A percentile compares a stretch with the other conserved stretches of the same genome.
Evolutionary conservation across 345 rosid genomes (phyloP).

Genomic region (Psidium guajava): DNA sequence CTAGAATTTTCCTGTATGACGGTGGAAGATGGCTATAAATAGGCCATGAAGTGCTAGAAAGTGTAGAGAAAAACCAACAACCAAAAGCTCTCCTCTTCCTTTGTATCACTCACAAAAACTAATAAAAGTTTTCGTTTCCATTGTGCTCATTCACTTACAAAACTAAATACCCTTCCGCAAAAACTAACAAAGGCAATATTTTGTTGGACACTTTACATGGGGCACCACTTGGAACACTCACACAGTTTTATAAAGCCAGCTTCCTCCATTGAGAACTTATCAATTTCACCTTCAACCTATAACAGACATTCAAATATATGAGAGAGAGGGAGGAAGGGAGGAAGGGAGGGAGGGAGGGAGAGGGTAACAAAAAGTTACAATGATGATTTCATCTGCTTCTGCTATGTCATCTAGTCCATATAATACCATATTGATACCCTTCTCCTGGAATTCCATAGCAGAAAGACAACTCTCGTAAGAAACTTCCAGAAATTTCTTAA

Average conservation of each 20-base stretch:
- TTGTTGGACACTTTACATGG: constrained; percentile 24
- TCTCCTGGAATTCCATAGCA: constrained; percentile 5
- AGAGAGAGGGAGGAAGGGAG: not conserved
- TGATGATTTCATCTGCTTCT: constrained; percentile 27
- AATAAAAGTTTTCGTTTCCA: too few species aligned
- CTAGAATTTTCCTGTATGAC: too few species aligned
- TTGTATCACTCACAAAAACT: too few species aligned
- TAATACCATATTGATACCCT: constrained; percentile 24
- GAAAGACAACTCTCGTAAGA: not conserved
- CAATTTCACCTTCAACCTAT: constrained; percentile 53
- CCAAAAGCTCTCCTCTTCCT: too few species aligned
- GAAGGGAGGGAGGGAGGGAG: not conserved
- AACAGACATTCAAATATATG: not conserved
- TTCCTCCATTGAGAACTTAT: constrained; percentile 46
- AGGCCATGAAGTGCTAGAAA: too few species aligned
- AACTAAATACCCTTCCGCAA: too few species aligned
- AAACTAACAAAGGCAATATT: too few species aligned
- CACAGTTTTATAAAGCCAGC: constrained; percentile 39
- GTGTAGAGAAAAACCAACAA: too few species aligned
- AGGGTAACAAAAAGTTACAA: constrained; percentile 12
- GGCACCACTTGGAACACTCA: constrained; percentile 44
- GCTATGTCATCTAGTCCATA: constrained; percentile 40
- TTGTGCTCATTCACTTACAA: too few species aligned
- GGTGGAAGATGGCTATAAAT: too few species aligned
- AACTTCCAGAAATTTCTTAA: not conserved